phyloP scores from a whole-genome alignment of 202 grass and related monocot genomes.

The Bolboschoenoplectus hybrid region DNA sequence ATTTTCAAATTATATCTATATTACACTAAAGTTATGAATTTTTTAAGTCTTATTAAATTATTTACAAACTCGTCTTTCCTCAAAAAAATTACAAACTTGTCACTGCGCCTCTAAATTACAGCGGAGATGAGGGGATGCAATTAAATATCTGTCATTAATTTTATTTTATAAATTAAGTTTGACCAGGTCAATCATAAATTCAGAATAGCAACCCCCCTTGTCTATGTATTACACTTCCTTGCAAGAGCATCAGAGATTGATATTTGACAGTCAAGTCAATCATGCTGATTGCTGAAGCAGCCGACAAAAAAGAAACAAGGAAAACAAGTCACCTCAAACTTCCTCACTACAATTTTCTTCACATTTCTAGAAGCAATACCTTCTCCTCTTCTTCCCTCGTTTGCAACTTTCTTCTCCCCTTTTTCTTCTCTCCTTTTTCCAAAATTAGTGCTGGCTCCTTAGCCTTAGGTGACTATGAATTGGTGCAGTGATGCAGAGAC shows the following conservation, averaged over 20 bases:
- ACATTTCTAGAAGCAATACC: slow-evolving; percentile 20
- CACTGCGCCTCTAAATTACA: no score
- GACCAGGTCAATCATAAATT: neutral
- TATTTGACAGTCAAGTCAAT: neutral
- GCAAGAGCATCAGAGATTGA: neutral
- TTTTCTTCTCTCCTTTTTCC: neutral
- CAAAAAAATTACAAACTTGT: no score
- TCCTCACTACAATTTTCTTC: neutral
- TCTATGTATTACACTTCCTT: neutral
- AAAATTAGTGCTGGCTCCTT: neutral
- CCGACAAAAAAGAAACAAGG: neutral
- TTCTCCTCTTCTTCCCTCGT: neutral
- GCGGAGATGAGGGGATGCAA: neutral
- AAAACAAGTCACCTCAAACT: neutral
- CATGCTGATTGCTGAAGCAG: neutral
- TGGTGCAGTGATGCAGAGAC: neutral
- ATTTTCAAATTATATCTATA: no score
- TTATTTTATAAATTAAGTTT: no score
- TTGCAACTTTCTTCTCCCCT: neutral
- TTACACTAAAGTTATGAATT: no score
- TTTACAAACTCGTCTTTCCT: no score
- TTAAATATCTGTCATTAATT: neutral
- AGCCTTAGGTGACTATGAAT: neutral
- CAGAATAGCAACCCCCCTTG: neutral
- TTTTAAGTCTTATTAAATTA: no score